These are phyloP conservation scores for Maudiozyma serrabonitensis DNA, from an alignment of 805 yeast species.

Conservation along the genomic window DNA sequence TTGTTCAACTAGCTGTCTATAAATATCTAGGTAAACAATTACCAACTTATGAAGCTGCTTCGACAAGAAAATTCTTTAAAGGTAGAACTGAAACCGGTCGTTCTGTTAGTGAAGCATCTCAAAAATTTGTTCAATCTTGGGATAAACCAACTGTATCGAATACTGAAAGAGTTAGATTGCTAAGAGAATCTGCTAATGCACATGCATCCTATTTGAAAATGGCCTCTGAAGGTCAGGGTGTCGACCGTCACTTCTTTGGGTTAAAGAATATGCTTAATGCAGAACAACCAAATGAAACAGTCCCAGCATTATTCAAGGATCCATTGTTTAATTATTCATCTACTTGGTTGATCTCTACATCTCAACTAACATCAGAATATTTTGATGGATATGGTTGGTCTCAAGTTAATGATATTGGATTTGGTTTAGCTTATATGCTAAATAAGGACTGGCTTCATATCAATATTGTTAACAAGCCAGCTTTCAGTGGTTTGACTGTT, in stretches of 20 bases:
- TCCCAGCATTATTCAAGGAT: slow-evolving; percentile 70
- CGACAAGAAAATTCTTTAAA: slow-evolving; percentile 77
- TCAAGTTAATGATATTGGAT: slow-evolving; percentile 88
- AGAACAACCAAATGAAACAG: slow-evolving; percentile 25
- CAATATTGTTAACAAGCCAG: slow-evolving; percentile 60
- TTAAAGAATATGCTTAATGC: slow-evolving; percentile 55
- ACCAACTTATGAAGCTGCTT: slow-evolving; percentile 94
- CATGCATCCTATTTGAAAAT: slow-evolving; percentile 65
- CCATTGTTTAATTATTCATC: slow-evolving; percentile 67
- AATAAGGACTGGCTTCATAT: slow-evolving; percentile 78
- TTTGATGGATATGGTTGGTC: slow-evolving; percentile 95
- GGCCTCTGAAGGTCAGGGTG: slow-evolving; percentile 81
- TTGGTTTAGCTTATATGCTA: slow-evolving; percentile 89
- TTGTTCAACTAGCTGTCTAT: slow-evolving; percentile 83
- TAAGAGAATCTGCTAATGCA: slow-evolving; percentile 60
- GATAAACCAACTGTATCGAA: slow-evolving; percentile 37
- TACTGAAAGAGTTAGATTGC: slow-evolving; percentile 53
- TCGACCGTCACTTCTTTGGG: slow-evolving; percentile 90
- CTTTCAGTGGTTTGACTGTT: slow-evolving; percentile 20
- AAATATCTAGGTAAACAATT: slow-evolving; percentile 69
- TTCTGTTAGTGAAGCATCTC: slow-evolving; percentile 64
- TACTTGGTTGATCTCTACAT: slow-evolving; percentile 81
- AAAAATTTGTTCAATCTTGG: slow-evolving; percentile 67
- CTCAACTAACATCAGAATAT: slow-evolving; percentile 76
- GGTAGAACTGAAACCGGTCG: slow-evolving; percentile 96